A percentile compares a stretch with the other conserved stretches of the same genome.
phyloP scores from a whole-genome alignment of 2,329 filamentous ascomycete species.

The Colletotrichum sp. region DNA sequence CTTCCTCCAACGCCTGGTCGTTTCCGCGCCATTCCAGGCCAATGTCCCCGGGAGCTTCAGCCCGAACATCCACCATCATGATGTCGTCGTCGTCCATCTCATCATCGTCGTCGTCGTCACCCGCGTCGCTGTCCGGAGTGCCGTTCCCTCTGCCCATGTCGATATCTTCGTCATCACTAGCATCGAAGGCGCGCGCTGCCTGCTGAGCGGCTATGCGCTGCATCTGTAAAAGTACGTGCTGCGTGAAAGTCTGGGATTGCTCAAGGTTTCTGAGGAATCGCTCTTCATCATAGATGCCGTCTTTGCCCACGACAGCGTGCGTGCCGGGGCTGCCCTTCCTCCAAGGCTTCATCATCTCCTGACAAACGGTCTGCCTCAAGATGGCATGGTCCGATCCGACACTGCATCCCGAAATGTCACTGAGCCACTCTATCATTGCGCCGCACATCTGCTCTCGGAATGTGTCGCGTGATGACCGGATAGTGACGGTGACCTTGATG shows the following conservation, averaged over 20 bases:
- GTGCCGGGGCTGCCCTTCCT: conserved; percentile 81
- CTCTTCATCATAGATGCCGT: conserved; percentile 84
- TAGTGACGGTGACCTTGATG: conserved; percentile 94
- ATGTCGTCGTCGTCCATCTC: conserved; percentile 61
- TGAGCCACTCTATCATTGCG: conserved; percentile 95
- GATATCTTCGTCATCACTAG: conserved; percentile 36
- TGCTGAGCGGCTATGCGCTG: conserved; percentile 24
- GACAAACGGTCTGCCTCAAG: conserved; percentile 82
- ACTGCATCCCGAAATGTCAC: conserved; percentile 88
- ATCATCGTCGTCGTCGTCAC: conserved; percentile 41
- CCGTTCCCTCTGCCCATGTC: conserved; percentile 25
- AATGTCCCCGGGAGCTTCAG: conserved; percentile 46
- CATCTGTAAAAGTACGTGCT: conserved; percentile 37
- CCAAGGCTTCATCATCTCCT: conserved; percentile 91
- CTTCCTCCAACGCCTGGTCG: conserved; percentile 74
- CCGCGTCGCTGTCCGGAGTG: conserved; percentile 17
- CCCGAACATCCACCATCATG: conserved; percentile 60
- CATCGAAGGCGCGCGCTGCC: conserved; percentile 41
- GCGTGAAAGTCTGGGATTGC: conserved; percentile 37
- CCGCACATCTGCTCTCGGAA: conserved; percentile 99
- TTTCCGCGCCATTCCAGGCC: conserved; percentile 56
- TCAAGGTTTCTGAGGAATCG: conserved; percentile 57
- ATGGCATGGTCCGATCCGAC: conserved; percentile 82
- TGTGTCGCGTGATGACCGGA: conserved; percentile 90
- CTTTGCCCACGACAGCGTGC: conserved; percentile 78